Percentiles rank a stretch among this genome's conserved stretches.
These are phyloP conservation scores for Clavispora phyllophila DNA, from an alignment of 805 yeast species.

Conservation along the genomic window DNA sequence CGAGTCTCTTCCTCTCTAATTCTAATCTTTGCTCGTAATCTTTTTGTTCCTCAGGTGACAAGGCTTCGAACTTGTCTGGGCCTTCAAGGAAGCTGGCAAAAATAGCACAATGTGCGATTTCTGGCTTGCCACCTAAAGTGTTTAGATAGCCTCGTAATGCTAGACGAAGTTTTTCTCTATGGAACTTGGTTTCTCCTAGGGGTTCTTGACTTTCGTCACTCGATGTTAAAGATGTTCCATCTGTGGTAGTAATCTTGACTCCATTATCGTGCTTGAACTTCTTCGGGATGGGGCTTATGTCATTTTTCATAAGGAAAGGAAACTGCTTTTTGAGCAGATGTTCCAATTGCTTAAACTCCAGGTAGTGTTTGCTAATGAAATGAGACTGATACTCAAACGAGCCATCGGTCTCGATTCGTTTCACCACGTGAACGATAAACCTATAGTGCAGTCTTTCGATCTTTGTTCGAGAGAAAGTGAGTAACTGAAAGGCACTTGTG, in stretches of 20 bases:
- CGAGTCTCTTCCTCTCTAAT: conserved; percentile 53
- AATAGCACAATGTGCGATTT: conserved; percentile 47
- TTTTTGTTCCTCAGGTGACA: conserved; percentile 38
- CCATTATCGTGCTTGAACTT: conserved; percentile 42
- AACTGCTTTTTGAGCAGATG: conserved; percentile 45
- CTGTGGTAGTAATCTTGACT: conserved; percentile 6
- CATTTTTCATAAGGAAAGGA: conserved; percentile 58
- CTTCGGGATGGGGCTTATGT: conserved; percentile 54
- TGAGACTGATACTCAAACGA: conserved; percentile 20
- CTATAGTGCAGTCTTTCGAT: conserved; percentile 28
- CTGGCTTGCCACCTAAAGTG: conserved; percentile 47
- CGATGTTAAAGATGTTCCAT: background rate
- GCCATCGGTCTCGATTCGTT: conserved; percentile 11
- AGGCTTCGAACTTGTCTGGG: conserved; percentile 23
- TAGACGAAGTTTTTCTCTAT: conserved; percentile 73
- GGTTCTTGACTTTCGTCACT: background rate
- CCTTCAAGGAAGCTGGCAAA: conserved; percentile 23
- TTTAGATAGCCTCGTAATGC: conserved; percentile 71
- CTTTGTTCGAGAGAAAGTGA: background rate
- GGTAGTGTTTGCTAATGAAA: conserved; percentile 58
- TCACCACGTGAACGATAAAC: conserved; percentile 46
- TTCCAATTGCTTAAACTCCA: conserved; percentile 61
- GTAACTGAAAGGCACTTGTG: conserved; percentile 6
- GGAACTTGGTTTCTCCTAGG: conserved; percentile 25
- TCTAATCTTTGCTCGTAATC: conserved; percentile 59